A percentile compares a stretch with the other conserved stretches of the same genome.
Evolutionary conservation across 78 protist genomes (phyloP).

Genomic region (Neovahlkampfia damariscottae): DNA sequence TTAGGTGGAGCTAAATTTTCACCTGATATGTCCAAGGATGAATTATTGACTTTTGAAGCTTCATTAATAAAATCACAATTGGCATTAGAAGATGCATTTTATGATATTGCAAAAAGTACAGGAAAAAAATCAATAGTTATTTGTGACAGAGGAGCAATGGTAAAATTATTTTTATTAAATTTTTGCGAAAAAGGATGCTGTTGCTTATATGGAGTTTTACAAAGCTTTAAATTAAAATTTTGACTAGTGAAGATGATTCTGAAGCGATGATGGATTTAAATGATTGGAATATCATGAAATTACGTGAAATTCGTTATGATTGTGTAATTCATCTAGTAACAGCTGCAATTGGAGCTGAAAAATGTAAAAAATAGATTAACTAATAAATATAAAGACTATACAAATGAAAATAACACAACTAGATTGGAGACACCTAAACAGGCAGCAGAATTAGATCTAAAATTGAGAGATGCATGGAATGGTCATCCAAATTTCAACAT

Average conservation of each 20-base stretch:
- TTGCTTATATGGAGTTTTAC: not conserved
- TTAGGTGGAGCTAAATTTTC: constrained; percentile 12
- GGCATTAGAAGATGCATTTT: constrained; percentile 17
- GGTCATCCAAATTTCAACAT: constrained; percentile 22
- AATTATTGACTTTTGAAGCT: not conserved
- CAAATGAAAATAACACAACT: constrained; percentile 21
- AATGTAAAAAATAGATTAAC: too few species aligned
- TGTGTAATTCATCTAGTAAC: constrained; percentile 42
- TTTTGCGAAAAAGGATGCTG: too few species aligned
- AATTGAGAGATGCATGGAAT: not conserved
- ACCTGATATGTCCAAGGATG: constrained; percentile 8
- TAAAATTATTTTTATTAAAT: not conserved
- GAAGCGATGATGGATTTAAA: not conserved
- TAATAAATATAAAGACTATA: too few species aligned
- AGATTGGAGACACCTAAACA: constrained; percentile 21
- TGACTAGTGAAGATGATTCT: not conserved
- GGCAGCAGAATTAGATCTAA: constrained; percentile 11
- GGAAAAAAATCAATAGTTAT: not conserved
- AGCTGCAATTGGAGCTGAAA: constrained; percentile 40
- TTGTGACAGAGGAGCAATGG: constrained; percentile 40
- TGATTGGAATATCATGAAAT: not conserved
- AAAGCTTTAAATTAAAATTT: not conserved
- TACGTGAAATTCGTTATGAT: constrained; percentile 34
- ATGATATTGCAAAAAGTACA: constrained; percentile 8
- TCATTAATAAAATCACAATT: not conserved